phyloP scores from a whole-genome alignment of 345 rosid species.

The Trapa bicornis region DNA sequence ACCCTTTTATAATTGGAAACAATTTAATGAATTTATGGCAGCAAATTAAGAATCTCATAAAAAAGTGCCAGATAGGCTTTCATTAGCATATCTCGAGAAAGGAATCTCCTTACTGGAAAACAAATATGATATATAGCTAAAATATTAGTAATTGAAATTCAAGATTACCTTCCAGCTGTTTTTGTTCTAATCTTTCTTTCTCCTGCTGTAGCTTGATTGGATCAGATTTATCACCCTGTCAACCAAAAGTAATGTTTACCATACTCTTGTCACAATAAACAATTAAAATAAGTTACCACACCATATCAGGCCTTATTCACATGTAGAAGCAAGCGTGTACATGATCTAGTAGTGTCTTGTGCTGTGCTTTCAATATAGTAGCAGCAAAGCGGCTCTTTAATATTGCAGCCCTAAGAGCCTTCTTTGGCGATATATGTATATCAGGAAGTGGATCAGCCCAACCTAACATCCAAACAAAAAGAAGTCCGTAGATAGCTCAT shows the following conservation, averaged over 20 bases:
- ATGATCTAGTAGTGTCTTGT: conserved; percentile 45
- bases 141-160: too few species aligned
- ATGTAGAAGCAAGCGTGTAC: conserved; percentile 24
- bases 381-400: conserved; percentile 65
- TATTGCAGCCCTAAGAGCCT: conserved; percentile 75
- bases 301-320: neutral
- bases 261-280: neutral
- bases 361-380: conserved; percentile 58
- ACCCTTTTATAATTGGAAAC: neutral
- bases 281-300: too few species aligned
- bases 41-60: too few species aligned
- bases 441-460: conserved; percentile 27
- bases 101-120: too few species aligned
- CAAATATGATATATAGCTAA: too few species aligned
- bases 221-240: conserved; percentile 56
- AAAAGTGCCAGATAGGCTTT: neutral
- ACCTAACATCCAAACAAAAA: conserved; percentile 22
- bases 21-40: neutral
- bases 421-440: conserved; percentile 50
- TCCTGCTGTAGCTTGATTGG: conserved; percentile 43
- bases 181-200: conserved; percentile 53
- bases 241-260: conserved; percentile 1
- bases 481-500: neutral
- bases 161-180: conserved; percentile 59
- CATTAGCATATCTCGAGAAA: too few species aligned